Conservation (phyloP, 2,329 filamentous ascomycete genomes). For the Bertia moriformis region DNA sequence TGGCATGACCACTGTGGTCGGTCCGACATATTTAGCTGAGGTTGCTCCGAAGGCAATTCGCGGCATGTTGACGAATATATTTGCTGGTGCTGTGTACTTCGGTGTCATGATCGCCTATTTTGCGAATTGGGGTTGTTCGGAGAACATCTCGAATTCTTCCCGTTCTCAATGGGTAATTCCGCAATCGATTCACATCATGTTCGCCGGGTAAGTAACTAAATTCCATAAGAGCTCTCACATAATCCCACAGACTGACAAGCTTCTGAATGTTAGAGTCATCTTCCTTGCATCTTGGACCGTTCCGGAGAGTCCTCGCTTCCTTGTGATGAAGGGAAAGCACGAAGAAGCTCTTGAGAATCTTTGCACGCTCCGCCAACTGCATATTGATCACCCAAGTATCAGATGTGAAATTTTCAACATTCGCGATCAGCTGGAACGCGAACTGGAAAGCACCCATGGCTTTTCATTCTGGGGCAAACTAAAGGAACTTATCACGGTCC, state of each 20-base stretch:
- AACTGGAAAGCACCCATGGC: conserved; percentile 57
- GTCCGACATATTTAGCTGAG: conserved; percentile 3
- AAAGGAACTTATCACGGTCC: conserved; percentile 53
- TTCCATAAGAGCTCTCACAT: background rate
- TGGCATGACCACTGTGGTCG: conserved; percentile 24
- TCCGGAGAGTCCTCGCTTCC: conserved; percentile 55
- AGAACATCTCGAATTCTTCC: conserved; percentile 2
- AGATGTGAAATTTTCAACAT: conserved; percentile 48
- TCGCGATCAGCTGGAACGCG: conserved; percentile 49
- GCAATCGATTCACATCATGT: conserved; percentile 2
- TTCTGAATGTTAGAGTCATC: no score
- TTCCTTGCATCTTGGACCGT: conserved; percentile 55
- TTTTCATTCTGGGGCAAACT: conserved; percentile 48
- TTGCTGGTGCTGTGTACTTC: conserved; percentile 4
- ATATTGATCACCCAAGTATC: conserved; percentile 31
- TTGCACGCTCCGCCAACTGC: conserved; percentile 5
- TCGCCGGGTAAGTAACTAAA: background rate
- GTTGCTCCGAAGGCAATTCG: conserved; percentile 3
- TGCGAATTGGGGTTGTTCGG: conserved; percentile 3
- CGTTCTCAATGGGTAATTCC: conserved; percentile 5
- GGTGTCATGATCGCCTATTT: conserved; percentile 5
- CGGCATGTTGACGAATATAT: conserved; percentile 5
- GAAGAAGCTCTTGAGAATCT: conserved; percentile 37
- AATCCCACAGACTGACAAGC: no score
- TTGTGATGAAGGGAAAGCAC: conserved; percentile 47